These are phyloP conservation scores for Eucalyptus pumila DNA, from an alignment of 345 rosid genomes.

Conservation along the genomic window DNA sequence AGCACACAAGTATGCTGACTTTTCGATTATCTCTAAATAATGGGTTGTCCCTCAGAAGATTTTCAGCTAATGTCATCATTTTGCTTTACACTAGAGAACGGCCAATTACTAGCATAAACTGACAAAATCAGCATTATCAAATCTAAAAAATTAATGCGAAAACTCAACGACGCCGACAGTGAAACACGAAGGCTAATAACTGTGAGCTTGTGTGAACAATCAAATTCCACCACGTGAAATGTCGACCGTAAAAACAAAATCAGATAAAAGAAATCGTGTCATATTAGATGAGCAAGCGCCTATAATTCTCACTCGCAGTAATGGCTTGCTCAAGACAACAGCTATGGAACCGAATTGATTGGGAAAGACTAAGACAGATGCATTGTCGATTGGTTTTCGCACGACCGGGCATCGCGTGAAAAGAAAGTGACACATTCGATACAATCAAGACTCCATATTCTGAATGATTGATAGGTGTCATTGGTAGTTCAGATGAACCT, in stretches of 20 bases:
- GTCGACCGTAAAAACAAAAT: not conserved
- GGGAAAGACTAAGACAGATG: not conserved
- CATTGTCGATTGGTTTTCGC: not conserved
- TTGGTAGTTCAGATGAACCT: not conserved
- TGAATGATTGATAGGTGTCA: not conserved
- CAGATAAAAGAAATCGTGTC: not conserved
- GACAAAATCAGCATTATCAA: not conserved
- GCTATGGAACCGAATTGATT: not conserved
- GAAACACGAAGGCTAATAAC: not conserved
- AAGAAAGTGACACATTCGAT: not conserved
- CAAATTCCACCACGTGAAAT: not conserved
- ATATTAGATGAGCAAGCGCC: not conserved
- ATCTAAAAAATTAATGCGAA: not conserved
- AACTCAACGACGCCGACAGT: not conserved
- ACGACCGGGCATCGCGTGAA: not conserved
- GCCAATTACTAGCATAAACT: not conserved
- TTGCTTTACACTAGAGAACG: not conserved
- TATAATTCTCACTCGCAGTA: not conserved
- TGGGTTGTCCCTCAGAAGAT: not conserved
- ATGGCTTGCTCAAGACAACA: not conserved
- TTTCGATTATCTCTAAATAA: not conserved
- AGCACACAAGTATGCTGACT: not conserved
- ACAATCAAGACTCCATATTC: not conserved
- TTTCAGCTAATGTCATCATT: not conserved
- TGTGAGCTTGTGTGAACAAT: not conserved